A percentile compares a stretch with the other conserved stretches of the same genome.
Conservation (phyloP, 2,329 filamentous ascomycete genomes). For the Pestalotiopsis sp. region DNA sequence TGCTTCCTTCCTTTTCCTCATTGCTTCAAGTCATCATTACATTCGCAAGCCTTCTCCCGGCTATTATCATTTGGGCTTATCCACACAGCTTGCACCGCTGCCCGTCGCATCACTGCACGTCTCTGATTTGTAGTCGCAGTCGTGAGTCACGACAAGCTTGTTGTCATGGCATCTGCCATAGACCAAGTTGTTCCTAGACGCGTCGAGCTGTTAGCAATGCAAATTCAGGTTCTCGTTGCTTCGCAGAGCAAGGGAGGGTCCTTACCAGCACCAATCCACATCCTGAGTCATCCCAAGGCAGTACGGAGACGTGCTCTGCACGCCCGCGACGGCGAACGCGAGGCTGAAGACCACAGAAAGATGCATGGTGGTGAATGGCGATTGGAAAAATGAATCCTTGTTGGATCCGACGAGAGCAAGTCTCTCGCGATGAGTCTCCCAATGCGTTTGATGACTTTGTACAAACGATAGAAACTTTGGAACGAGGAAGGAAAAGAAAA, state of each 20-base stretch:
- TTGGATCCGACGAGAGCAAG: too few relatives aligned
- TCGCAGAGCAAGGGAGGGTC: not conserved
- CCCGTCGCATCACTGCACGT: too few relatives aligned
- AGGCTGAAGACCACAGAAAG: not conserved
- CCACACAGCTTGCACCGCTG: too few relatives aligned
- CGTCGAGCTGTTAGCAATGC: not conserved
- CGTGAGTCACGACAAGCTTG: not conserved
- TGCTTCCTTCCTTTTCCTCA: too few relatives aligned
- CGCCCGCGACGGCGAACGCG: not conserved
- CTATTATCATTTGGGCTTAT: too few relatives aligned
- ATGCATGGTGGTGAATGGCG: not conserved
- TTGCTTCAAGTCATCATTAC: too few relatives aligned
- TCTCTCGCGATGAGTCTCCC: too few relatives aligned
- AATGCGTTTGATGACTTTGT: too few relatives aligned
- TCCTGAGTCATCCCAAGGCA: not conserved
- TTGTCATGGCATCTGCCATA: conserved; percentile 1
- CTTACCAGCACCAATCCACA: conserved; percentile 8
- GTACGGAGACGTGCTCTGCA: not conserved
- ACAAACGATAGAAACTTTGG: too few relatives aligned
- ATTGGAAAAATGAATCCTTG: too few relatives aligned
- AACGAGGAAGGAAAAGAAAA: too few relatives aligned
- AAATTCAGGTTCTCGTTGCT: not conserved
- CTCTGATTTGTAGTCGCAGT: conserved; percentile 2
- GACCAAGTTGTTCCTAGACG: not conserved
- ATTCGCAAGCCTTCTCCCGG: too few relatives aligned